These are phyloP conservation scores for Erysiphe pulchra DNA, from an alignment of 2,329 filamentous ascomycete species.

Conservation along the genomic window DNA sequence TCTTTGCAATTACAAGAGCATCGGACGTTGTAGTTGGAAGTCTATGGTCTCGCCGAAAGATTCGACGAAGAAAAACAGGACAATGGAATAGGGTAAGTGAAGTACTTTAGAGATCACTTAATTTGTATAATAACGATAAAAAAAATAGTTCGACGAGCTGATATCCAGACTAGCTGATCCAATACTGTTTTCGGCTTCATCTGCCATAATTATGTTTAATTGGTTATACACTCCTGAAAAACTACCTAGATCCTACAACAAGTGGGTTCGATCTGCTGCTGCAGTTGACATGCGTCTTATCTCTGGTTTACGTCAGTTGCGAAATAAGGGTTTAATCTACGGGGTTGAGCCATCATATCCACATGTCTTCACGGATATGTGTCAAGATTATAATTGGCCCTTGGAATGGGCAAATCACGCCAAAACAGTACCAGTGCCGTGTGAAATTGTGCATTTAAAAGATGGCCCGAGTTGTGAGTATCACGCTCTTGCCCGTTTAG, in stretches of 20 bases:
- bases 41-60: slow-evolving; percentile 29
- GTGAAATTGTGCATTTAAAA: slow-evolving; percentile 65
- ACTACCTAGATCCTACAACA: slow-evolving; percentile 48
- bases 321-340: slow-evolving; percentile 38
- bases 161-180: slow-evolving; percentile 31
- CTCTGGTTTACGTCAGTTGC: slow-evolving; percentile 42
- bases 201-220: slow-evolving; percentile 62
- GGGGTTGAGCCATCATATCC: slow-evolving; percentile 48
- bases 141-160: slow-evolving; percentile 12
- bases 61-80: slow-evolving; percentile 18
- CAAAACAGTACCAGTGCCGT: slow-evolving; percentile 46
- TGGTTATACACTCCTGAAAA: slow-evolving; percentile 56
- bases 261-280: slow-evolving; percentile 59
- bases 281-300: slow-evolving; percentile 51
- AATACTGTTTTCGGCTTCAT: slow-evolving; percentile 43
- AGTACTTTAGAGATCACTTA: neutral
- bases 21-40: slow-evolving; percentile 43
- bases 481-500: slow-evolving; percentile 44
- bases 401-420: slow-evolving; percentile 47
- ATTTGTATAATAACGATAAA: slow-evolving; percentile 2
- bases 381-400: slow-evolving; percentile 42
- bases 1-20: slow-evolving; percentile 52
- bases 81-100: slow-evolving; percentile 21
- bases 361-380: slow-evolving; percentile 43
- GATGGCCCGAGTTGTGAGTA: slow-evolving; percentile 46